Evolutionary conservation across 768 basidiomycete species (phyloP), one percentile per base, ranked within the genome.

Genomic region (Tylopilus cervinicoccineus): DNA sequence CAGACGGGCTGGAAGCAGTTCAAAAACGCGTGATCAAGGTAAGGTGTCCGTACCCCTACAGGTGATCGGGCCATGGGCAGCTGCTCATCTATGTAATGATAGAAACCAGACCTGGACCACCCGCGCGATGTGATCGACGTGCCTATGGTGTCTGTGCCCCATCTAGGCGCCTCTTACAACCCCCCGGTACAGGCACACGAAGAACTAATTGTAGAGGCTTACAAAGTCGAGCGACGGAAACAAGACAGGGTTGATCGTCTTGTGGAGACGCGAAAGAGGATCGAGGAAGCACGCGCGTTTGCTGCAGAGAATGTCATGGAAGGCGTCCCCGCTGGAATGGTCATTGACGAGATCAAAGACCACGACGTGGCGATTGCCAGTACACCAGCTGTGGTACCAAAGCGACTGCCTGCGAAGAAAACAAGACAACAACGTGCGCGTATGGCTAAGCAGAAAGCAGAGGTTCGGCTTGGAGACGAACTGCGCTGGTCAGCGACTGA

Each of bases 101-200:
- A 85, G 81, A 70, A 77, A 36, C 84, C 84, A 6, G 56, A 69
- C 0, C 63, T 72, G 4, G 60, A 62, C 10, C 73, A 77, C 45
- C 75, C 76, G 0, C 76, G 78, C 33, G 59, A 78, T 19, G 47
- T 65, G 19, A 90, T 90, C 50, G 72, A 77, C 9, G 54, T 86
- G 0, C 80, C 85, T 1, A 85, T 89, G 1, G 78, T 92, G 1
- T 57, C 71, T 1, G 69, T 81, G 4, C 93, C 93, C 0, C 88
- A 89, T 55, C 81, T 80, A 27, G 93, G 93, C 17, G 78, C 85
- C 4, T 93, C 91, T 16, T 97, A 97, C 63, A 96, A 96, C 62
- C 93, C 93, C 0, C 81, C 83, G 0, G 80, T 77, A 1, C 74
- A 78, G 4, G 81, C 84, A 0, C 88, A 95, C 56, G 77, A 80